Evolutionary conservation across 2,329 filamentous ascomycete species (phyloP).

Genomic region (Penicillium sp.): DNA sequence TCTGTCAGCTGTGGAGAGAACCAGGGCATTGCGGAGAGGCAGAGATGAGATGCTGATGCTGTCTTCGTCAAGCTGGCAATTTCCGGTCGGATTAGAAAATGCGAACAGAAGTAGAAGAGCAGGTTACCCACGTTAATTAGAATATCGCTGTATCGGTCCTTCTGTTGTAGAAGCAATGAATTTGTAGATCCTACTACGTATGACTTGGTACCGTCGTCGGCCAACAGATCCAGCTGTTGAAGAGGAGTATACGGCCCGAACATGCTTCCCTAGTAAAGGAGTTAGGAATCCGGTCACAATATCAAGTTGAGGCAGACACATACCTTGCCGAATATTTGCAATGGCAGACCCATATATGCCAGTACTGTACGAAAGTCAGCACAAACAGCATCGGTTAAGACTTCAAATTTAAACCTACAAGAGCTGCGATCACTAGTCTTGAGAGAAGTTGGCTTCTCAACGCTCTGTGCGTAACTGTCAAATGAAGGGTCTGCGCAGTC

Average conservation of each 20-base stretch:
- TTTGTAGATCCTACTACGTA: constrained; percentile 98
- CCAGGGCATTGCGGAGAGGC: constrained; percentile 74
- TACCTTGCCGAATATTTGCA: constrained; percentile 94
- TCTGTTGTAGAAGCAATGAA: constrained; percentile 89
- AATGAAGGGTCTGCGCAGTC: constrained; percentile 95
- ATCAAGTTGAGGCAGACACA: constrained; percentile 8
- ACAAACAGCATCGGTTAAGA: not conserved
- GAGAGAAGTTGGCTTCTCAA: constrained; percentile 79
- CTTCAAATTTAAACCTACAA: constrained; percentile 43
- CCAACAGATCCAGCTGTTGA: constrained; percentile 91
- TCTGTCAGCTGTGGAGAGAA: constrained; percentile 82
- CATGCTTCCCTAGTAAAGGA: constrained; percentile 74
- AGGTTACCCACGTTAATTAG: constrained; percentile 71
- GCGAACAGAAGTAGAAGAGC: not conserved
- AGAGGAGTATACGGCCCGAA: constrained; percentile 97
- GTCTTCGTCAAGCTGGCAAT: constrained; percentile 73
- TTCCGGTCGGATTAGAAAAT: not conserved
- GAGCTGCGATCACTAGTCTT: constrained; percentile 91
- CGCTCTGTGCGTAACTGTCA: constrained; percentile 76
- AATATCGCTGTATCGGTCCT: constrained; percentile 93
- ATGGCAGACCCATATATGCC: constrained; percentile 89
- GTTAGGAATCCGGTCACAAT: constrained; percentile 57
- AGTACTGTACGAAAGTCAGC: constrained; percentile 60
- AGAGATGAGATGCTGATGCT: constrained; percentile 82
- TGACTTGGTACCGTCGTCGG: constrained; percentile 92